Conservation (phyloP, 164 flowering plant species). For the Brasenia schreberi region DNA sequence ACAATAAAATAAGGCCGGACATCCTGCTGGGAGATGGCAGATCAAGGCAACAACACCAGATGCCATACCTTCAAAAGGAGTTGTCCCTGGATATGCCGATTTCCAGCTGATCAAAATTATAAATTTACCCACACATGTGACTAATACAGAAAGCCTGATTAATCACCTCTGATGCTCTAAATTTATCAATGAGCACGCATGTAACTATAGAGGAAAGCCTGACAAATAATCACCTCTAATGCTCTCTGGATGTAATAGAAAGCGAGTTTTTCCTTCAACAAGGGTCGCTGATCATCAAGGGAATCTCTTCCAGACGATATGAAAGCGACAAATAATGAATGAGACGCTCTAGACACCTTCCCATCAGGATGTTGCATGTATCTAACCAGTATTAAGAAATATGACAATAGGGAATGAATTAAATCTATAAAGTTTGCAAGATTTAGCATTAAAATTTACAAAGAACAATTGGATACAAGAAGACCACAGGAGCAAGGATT, state of each 20-base stretch:
- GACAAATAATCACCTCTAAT: conserved; percentile 41
- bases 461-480: conserved; percentile 69
- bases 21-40: conserved; percentile 88
- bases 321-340: conserved; percentile 69
- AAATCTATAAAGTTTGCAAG: background rate
- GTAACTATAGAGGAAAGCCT: background rate
- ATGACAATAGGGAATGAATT: background rate
- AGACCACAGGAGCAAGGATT: conserved; percentile 66
- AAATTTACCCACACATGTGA: background rate
- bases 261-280: conserved; percentile 71
- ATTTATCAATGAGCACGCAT: no score
- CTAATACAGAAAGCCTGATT: background rate
- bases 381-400: conserved; percentile 22
- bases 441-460: conserved; percentile 6
- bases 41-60: conserved; percentile 81
- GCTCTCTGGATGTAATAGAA: conserved; percentile 76
- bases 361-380: conserved; percentile 73
- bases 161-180: no score
- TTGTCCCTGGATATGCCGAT: conserved; percentile 71
- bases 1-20: conserved; percentile 72
- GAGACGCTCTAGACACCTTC: conserved; percentile 80
- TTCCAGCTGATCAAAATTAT: background rate
- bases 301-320: conserved; percentile 60
- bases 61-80: conserved; percentile 90
- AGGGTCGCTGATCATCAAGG: conserved; percentile 33